A percentile compares a stretch with the other conserved stretches of the same genome.
phyloP scores from a whole-genome alignment of 257 asterid genomes.

The Lithospermum erythrorhizon region DNA sequence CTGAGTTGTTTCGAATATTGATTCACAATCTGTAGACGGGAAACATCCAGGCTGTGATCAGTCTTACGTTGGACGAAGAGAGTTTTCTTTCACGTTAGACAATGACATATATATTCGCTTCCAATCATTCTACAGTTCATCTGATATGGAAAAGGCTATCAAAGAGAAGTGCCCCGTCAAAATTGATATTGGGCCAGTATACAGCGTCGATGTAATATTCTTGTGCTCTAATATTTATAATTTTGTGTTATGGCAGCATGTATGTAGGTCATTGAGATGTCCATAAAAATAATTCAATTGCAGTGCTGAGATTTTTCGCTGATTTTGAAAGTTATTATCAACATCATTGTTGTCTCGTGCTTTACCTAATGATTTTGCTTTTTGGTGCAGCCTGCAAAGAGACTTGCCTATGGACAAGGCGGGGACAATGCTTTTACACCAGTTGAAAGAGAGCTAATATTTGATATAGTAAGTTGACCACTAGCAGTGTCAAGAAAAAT shows the following conservation, averaged over 20 bases:
- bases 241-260: neutral
- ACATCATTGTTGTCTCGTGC: no score
- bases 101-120: slow-evolving; percentile 68
- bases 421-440: slow-evolving; percentile 68
- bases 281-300: no score
- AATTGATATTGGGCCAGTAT: slow-evolving; percentile 89
- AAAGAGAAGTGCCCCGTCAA: slow-evolving; percentile 78
- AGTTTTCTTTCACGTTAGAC: slow-evolving; percentile 76
- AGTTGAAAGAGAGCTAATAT: slow-evolving; percentile 73
- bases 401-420: slow-evolving; percentile 79
- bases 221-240: neutral
- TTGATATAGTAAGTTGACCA: slow-evolving; percentile 72
- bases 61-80: slow-evolving; percentile 80
- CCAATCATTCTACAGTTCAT: slow-evolving; percentile 55
- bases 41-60: slow-evolving; percentile 95
- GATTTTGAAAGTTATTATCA: neutral
- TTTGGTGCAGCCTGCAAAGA: slow-evolving; percentile 71
- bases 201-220: slow-evolving; percentile 74
- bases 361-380: slow-evolving; percentile 1
- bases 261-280: no score
- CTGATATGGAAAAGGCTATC: slow-evolving; percentile 55
- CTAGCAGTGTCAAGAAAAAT: neutral
- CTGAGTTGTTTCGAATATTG: slow-evolving; percentile 8
- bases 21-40: slow-evolving; percentile 46
- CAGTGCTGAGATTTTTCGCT: no score